phyloP scores from a whole-genome alignment of 371 early-diverging fungal species.

The Mucor racemosus region DNA sequence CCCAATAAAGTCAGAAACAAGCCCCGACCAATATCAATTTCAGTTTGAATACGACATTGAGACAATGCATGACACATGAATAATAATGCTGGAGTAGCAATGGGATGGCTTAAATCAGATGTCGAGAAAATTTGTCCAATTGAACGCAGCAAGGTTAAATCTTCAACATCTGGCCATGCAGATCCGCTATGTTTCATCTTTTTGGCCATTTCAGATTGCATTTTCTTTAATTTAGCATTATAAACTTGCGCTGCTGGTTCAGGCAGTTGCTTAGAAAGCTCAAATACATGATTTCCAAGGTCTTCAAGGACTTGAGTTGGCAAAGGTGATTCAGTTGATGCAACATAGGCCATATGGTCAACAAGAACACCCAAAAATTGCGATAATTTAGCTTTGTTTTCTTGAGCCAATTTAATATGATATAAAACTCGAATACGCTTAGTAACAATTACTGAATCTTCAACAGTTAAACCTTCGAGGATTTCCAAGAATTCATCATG shows the following conservation, averaged over 20 bases:
- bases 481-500: slow-evolving; percentile 66
- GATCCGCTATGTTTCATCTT: slow-evolving; percentile 41
- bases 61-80: slow-evolving; percentile 77
- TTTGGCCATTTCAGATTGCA: slow-evolving; percentile 46
- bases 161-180: slow-evolving; percentile 58
- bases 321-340: slow-evolving; percentile 54
- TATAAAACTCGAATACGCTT: slow-evolving; percentile 83
- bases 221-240: slow-evolving; percentile 45
- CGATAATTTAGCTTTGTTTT: slow-evolving; percentile 74
- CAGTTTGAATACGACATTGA: slow-evolving; percentile 63
- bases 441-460: slow-evolving; percentile 72
- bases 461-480: slow-evolving; percentile 53
- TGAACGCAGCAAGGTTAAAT: slow-evolving; percentile 64
- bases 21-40: slow-evolving; percentile 72
- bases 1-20: slow-evolving; percentile 75
- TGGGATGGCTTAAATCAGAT: slow-evolving; percentile 87
- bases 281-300: slow-evolving; percentile 57
- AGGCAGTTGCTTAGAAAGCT: slow-evolving; percentile 59
- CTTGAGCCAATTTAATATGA: slow-evolving; percentile 77
- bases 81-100: slow-evolving; percentile 84
- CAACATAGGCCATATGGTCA: slow-evolving; percentile 69
- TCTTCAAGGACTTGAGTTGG: slow-evolving; percentile 56
- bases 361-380: slow-evolving; percentile 67
- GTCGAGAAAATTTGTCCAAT: slow-evolving; percentile 81
- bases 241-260: slow-evolving; percentile 46